Percentiles rank a stretch among this genome's conserved stretches.
These are phyloP conservation scores for Lentinula guzmanii DNA, from an alignment of 768 basidiomycete genomes.

Conservation along the genomic window DNA sequence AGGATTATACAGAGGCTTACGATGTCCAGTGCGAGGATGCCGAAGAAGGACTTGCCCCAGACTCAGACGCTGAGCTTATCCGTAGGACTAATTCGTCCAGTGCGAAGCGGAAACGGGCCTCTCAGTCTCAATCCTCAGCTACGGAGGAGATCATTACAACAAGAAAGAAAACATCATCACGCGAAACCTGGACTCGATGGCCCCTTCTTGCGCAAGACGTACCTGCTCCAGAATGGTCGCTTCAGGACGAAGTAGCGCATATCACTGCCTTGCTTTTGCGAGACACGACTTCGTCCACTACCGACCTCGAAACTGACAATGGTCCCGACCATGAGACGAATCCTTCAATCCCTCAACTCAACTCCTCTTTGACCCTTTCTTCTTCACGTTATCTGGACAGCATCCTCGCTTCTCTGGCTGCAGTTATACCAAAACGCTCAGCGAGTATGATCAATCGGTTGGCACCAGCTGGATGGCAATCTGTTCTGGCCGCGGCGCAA, in stretches of 20 bases:
- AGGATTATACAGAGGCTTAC: constrained; percentile 8
- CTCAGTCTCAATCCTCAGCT: constrained; percentile 6
- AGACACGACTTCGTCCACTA: background rate
- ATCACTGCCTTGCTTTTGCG: constrained; percentile 25
- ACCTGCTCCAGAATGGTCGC: constrained; percentile 59
- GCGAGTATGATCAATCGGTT: constrained; percentile 63
- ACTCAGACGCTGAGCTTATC: background rate
- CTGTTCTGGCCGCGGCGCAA: constrained; percentile 37
- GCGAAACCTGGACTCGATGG: constrained; percentile 70
- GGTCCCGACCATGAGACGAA: constrained; percentile 17
- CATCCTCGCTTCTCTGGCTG: constrained; percentile 48
- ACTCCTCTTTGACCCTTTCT: constrained; percentile 34
- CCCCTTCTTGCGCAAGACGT: constrained; percentile 61
- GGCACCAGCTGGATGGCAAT: constrained; percentile 56
- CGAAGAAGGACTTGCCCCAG: constrained; percentile 3
- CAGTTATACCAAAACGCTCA: constrained; percentile 47
- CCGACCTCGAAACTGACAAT: constrained; percentile 5
- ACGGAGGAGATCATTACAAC: background rate
- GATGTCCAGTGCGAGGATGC: background rate
- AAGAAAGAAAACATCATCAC: background rate
- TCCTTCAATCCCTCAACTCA: constrained; percentile 16
- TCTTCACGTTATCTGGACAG: constrained; percentile 41
- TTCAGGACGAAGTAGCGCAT: constrained; percentile 61
- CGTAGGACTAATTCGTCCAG: background rate
- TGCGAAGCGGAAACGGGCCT: constrained; percentile 18